Conservation (phyloP, 169 alveolate genomes). For the Plasmodium reichenowi region DNA sequence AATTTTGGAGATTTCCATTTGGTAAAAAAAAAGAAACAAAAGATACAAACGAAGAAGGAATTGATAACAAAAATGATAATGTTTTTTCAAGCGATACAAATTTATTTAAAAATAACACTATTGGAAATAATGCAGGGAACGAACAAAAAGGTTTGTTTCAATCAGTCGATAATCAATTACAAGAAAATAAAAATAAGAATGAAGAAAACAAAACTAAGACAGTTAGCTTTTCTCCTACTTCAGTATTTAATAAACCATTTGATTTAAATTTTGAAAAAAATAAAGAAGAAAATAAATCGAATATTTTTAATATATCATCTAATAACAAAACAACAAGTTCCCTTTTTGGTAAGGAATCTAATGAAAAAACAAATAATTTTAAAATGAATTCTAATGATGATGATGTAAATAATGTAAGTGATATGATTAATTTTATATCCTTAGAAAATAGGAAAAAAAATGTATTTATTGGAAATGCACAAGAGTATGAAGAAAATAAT, state of each 20-base stretch:
- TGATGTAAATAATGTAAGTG: slow-evolving; percentile 57
- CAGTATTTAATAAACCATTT: slow-evolving; percentile 32
- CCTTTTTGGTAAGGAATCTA: too few relatives aligned
- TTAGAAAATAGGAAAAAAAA: slow-evolving; percentile 71
- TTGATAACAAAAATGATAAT: background rate
- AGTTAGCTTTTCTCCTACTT: slow-evolving; percentile 6
- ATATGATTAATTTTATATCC: slow-evolving; percentile 52
- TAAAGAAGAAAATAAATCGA: slow-evolving; percentile 21
- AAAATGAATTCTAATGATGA: slow-evolving; percentile 8
- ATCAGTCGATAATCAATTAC: slow-evolving; percentile 9
- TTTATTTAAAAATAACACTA: background rate
- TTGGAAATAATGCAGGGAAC: background rate
- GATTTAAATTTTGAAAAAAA: slow-evolving; percentile 11
- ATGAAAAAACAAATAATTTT: slow-evolving; percentile 4
- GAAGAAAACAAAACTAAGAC: slow-evolving; percentile 26
- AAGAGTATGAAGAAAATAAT: slow-evolving; percentile 30
- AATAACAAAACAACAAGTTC: background rate
- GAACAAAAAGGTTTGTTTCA: background rate
- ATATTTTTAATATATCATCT: slow-evolving; percentile 7
- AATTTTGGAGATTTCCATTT: slow-evolving; percentile 48
- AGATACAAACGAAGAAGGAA: slow-evolving; percentile 6
- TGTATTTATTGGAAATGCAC: slow-evolving; percentile 42
- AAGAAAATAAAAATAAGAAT: slow-evolving; percentile 40
- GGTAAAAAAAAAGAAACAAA: slow-evolving; percentile 45
- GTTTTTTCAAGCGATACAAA: background rate